Percentiles rank a stretch among this genome's conserved stretches.
Conservation (phyloP, 331 rosid genomes). For the Malus hybrid region DNA sequence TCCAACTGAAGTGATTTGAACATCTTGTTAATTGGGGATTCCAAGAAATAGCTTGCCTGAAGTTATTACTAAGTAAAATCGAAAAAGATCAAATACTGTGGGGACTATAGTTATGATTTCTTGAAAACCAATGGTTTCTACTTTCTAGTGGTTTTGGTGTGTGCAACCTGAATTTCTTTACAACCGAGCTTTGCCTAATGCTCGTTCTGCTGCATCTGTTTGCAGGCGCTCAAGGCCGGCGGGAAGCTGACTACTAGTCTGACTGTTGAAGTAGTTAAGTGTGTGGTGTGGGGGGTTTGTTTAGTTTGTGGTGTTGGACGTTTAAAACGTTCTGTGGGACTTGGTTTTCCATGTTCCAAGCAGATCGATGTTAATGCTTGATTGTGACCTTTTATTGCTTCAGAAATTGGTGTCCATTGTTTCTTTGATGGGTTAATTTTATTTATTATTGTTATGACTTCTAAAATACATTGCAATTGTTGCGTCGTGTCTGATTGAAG, state of each 20-base stretch:
- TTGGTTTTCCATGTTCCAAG: conserved; percentile 5
- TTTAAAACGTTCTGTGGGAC: conserved; percentile 2
- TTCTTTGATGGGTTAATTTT: background rate
- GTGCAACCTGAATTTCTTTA: background rate
- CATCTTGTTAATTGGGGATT: background rate
- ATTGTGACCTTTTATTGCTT: conserved; percentile 6
- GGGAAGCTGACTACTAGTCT: conserved; percentile 31
- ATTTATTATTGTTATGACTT: too few relatives aligned
- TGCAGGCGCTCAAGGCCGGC: conserved; percentile 34
- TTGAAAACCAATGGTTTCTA: too few relatives aligned
- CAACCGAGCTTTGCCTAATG: background rate
- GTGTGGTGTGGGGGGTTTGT: conserved; percentile 9
- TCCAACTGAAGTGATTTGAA: background rate
- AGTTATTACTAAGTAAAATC: too few relatives aligned
- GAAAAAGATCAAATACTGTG: too few relatives aligned
- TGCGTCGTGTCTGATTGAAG: too few relatives aligned
- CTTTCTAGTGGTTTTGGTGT: background rate
- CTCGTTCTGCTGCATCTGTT: background rate
- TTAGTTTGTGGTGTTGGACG: conserved; percentile 17
- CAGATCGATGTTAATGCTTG: conserved; percentile 13
- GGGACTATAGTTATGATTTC: too few relatives aligned
- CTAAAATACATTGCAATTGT: too few relatives aligned
- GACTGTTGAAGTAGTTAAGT: conserved; percentile 17
- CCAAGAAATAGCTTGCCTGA: too few relatives aligned
- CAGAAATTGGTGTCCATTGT: background rate